Evolutionary conservation across 768 basidiomycete species (phyloP), one percentile per base, ranked within the genome.

Genomic region (Termitomyces bulborhizus): DNA sequence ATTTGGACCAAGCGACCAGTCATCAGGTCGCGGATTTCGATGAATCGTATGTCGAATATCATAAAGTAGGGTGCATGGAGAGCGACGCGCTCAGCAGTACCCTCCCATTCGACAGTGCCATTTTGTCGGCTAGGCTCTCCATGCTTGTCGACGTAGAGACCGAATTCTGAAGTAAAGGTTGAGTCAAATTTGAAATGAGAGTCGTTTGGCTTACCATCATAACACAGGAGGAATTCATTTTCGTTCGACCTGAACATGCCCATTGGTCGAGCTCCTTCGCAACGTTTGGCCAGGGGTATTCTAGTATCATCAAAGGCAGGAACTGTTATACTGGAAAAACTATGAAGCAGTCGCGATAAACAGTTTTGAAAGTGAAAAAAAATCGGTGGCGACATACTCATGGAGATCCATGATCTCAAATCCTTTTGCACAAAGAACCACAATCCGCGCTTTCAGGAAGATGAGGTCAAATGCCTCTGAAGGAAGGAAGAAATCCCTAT

Each of bases 351-450:
- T 44, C 4, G 18, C 40, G n/a, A 37, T 31, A 51, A 41, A 41
- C n/a, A 27, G 46, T 12, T 3, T n/a, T 16, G 39, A 4, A 31
- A n/a, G 21, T 29, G 43, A 9, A 4, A 29, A 48, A 47, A 1
- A 39, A 50, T n/a, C 21, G 27, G 8, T 11, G 15, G 42, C 7
- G 24, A 68, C 90, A 44, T 73, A 96, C 90, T 95, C 91, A 24
- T 85, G 84, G 41, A 98, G 79, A 62, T 98, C 93, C 90, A 98
- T 98, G 63, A 98, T 96, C 69, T 98, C 95, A 63, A 98, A 98
- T 40, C 95, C 94, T 65, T 91, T 92, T 0, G 90, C 85, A 62
- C 95, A 95, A 29, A 97, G 79, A 54, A 99, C 90, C 3, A 90
- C 94, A 58, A 99, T 89, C 71, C 89, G 90, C 8, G 90, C 89